These are phyloP conservation scores for Dendrobium catenatum DNA, from an alignment of 106 monocot species.

Conservation along the genomic window DNA sequence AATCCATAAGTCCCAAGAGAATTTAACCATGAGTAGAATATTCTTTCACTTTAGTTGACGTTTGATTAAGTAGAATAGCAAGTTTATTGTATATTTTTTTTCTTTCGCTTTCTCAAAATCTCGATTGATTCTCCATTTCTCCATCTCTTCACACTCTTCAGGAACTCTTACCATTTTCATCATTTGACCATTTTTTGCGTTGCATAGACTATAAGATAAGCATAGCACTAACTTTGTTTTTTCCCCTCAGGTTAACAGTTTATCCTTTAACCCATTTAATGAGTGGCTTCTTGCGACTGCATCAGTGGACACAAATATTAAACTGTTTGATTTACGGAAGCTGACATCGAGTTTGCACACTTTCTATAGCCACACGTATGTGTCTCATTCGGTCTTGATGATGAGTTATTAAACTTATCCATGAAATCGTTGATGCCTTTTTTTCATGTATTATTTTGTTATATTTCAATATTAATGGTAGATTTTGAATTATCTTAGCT, in stretches of 20 bases:
- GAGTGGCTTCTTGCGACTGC: constrained; percentile 92
- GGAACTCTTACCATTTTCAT: not conserved
- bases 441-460: not conserved
- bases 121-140: not conserved
- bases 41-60: not conserved
- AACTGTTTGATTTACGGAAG: constrained; percentile 86
- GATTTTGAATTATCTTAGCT: not conserved
- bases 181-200: not conserved
- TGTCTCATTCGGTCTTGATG: constrained; percentile 2
- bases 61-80: not conserved
- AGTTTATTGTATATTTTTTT: not conserved
- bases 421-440: not conserved
- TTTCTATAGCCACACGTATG: constrained; percentile 80
- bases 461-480: not conserved
- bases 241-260: constrained; percentile 62
- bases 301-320: constrained; percentile 74
- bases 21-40: not conserved
- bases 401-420: not conserved
- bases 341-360: constrained; percentile 63
- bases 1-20: not conserved
- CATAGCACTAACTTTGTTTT: not conserved
- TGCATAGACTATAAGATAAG: not conserved
- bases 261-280: constrained; percentile 86
- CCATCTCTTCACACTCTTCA: not conserved
- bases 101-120: not conserved